These are phyloP conservation scores for sunflower (Helianthus annuus) DNA, from an alignment of 129 eudicot species.

Conservation along the genomic window HanXRQr2.0-SUNRISE NC_035448.2:135258817-135259316, in stretches of 20 bases:
- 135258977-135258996: background rate
- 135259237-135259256: too few species aligned
- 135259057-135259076: conserved; percentile 4
- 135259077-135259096: conserved; percentile 14
- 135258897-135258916: conserved; percentile 13
- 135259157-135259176: too few species aligned
- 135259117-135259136: background rate
- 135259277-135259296: too few species aligned
- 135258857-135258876: background rate
- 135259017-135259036: conserved; percentile 16
- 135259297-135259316: too few species aligned
- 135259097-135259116: conserved; percentile 10
- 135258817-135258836: background rate
- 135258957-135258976: background rate
- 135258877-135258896: background rate
- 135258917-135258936: background rate
- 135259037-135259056: conserved; percentile 9
- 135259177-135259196: too few species aligned
- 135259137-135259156: too few species aligned
- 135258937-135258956: background rate
- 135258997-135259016: conserved; percentile 7
- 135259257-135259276: too few species aligned
- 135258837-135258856: background rate
- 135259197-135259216: too few species aligned
- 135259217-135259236: too few species aligned